Evolutionary conservation across 331 rosid genomes (phyloP).

Genomic region (Erythrophleum ivorense): DNA sequence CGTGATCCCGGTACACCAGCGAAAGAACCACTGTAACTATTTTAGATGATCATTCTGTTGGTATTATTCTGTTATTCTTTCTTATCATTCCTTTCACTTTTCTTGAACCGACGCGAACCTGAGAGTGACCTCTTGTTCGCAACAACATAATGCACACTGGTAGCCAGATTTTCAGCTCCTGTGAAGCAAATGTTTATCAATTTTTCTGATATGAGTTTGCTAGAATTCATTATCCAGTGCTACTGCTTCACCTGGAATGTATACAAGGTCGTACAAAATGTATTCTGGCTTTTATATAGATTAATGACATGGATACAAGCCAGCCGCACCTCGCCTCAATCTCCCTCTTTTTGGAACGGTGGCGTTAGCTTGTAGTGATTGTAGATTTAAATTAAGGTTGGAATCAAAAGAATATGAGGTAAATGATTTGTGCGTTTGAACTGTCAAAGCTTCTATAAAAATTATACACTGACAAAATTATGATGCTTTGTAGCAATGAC

Average conservation of each 20-base stretch:
- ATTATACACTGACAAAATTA: not conserved
- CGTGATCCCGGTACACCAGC: conserved; percentile 63
- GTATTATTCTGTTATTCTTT: conserved; percentile 31
- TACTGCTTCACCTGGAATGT: conserved; percentile 18
- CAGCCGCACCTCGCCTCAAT: not conserved
- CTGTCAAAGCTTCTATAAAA: not conserved
- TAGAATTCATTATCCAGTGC: not conserved
- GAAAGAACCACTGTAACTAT: conserved; percentile 27
- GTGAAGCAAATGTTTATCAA: not conserved
- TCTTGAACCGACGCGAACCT: conserved; percentile 15
- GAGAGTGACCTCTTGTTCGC: conserved; percentile 1
- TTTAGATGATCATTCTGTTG: not conserved
- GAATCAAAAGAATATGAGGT: not conserved
- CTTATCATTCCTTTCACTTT: conserved; percentile 10
- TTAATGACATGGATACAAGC: not conserved
- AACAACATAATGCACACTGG: not conserved
- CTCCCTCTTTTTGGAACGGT: not conserved
- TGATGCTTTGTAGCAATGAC: not conserved
- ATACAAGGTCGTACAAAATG: not conserved
- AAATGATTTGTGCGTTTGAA: conserved; percentile 8
- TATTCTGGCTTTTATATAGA: not conserved
- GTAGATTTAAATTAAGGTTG: not conserved
- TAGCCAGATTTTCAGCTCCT: conserved; percentile 18
- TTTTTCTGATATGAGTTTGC: not conserved
- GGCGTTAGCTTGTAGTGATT: not conserved